Conservation (phyloP, 805 yeast genomes). For the Pichia scutulata region DNA sequence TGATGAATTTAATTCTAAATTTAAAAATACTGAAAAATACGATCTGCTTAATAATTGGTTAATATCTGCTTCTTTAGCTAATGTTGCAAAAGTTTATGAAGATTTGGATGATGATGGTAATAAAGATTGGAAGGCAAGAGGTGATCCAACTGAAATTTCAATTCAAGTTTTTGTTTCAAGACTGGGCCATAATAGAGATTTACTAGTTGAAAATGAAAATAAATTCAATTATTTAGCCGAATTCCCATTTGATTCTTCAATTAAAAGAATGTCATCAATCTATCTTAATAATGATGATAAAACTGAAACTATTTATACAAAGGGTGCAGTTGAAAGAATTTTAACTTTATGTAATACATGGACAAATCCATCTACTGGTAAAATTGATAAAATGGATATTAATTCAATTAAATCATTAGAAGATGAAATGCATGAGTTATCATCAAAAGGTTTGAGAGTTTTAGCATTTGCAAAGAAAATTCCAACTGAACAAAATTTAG, state of each 20-base stretch:
- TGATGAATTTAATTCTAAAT: slow-evolving; percentile 14
- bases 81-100: slow-evolving; percentile 60
- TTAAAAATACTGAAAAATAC: slow-evolving; percentile 14
- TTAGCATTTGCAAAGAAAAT: slow-evolving; percentile 56
- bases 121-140: slow-evolving; percentile 64
- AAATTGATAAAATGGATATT: slow-evolving; percentile 31
- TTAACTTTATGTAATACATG: slow-evolving; percentile 48
- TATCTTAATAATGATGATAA: slow-evolving; percentile 31
- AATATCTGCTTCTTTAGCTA: slow-evolving; percentile 65
- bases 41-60: slow-evolving; percentile 43
- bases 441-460: slow-evolving; percentile 63
- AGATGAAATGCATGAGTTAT: slow-evolving; percentile 48
- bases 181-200: slow-evolving; percentile 41
- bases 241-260: slow-evolving; percentile 67
- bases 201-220: slow-evolving; percentile 32
- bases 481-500: slow-evolving; percentile 15
- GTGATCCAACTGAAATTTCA: slow-evolving; percentile 88
- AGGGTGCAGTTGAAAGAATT: slow-evolving; percentile 74
- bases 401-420: slow-evolving; percentile 38
- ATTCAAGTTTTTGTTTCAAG: slow-evolving; percentile 70
- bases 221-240: slow-evolving; percentile 45
- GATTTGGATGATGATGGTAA: slow-evolving; percentile 31
- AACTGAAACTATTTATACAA: slow-evolving; percentile 35
- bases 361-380: slow-evolving; percentile 33
- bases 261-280: slow-evolving; percentile 65